Evolutionary conservation across 116 monocot genomes (phyloP), one percentile per base, ranked within the genome.

Genomic region (Trichopus zeylanicus): DNA sequence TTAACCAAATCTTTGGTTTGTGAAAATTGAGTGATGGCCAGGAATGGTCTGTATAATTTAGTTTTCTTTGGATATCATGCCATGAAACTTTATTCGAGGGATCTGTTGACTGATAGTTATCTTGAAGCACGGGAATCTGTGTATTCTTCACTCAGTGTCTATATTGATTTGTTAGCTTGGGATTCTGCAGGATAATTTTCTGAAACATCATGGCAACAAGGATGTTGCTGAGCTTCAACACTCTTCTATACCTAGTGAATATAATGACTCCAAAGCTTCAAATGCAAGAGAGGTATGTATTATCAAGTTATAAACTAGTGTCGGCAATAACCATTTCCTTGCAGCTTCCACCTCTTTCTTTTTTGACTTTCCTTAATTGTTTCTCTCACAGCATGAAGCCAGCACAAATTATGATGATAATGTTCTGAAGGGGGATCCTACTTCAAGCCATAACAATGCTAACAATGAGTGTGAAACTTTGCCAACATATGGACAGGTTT

Each of bases 341-440:
- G 7, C 4, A 42, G 13, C n/a, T n/a, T 42, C n/a, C 42, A 42
- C 42, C 42, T 42, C n/a, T 33, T 33, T 42, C n/a, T 1, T 42
- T 42, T 10, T 42, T 42, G 42, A 42, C 0, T n/a, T 13, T 12
- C 13, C n/a, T 42, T 42, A 15, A 12, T 8, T 37, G 37, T 3
- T 56, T 48, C 29, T 65, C 24, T 39, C 9, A 46, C 70, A 70
- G 70, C 42, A 42, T 51, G 27, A 66, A 47, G 26, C 25, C 29
- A 31, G 21, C 27, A 51, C 23, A 11, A 61, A 26, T 38, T 0
- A 33, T 19, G 31, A 62, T 55, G 32, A 48, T 34, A 34, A 38
- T 22, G 49, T 46, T 54, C 13, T 27, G 52, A 59, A 63, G 39
- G 60, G 53, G 53, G 53, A 27, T 58, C 26, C 55, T 15, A 20